These are phyloP conservation scores for Podospora bellae-mahoneyi DNA, from an alignment of 495 filamentous ascomycete genomes.

Conservation along the genomic window DNA sequence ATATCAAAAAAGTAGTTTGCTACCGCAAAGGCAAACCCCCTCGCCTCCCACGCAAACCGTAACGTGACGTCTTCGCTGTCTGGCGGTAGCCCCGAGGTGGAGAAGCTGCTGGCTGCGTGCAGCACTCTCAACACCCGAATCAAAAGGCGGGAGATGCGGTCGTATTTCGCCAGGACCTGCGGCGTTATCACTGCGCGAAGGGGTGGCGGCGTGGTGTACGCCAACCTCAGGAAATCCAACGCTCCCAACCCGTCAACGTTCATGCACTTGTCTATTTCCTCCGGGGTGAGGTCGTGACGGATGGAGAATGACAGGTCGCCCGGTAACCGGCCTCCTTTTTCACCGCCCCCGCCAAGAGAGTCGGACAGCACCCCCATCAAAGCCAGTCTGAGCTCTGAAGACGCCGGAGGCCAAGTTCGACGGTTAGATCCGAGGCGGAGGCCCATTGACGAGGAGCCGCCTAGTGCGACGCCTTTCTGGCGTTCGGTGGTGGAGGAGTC, in stretches of 20 bases:
- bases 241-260: constrained; percentile 78
- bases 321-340: constrained; percentile 54
- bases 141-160: constrained; percentile 73
- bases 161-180: constrained; percentile 68
- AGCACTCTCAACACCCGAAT: constrained; percentile 77
- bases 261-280: constrained; percentile 74
- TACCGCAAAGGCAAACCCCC: constrained; percentile 69
- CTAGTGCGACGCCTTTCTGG: constrained; percentile 60
- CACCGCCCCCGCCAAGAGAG: constrained; percentile 45
- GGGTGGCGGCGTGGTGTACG: constrained; percentile 74
- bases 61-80: constrained; percentile 44
- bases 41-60: constrained; percentile 69
- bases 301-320: constrained; percentile 83
- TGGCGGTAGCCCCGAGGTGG: constrained; percentile 29
- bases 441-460: constrained; percentile 66
- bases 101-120: constrained; percentile 68
- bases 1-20: constrained; percentile 73
- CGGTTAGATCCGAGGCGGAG: constrained; percentile 68
- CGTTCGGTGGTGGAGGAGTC: constrained; percentile 79
- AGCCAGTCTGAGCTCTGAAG: constrained; percentile 82
- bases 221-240: constrained; percentile 82
- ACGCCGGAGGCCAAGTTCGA: constrained; percentile 81
- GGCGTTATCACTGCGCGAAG: constrained; percentile 71
- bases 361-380: constrained; percentile 84
- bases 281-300: constrained; percentile 63